Evolutionary conservation across 768 basidiomycete genomes (phyloP), one percentile per base, ranked within the genome.

Genomic region (Pleurotus eryngii): DNA sequence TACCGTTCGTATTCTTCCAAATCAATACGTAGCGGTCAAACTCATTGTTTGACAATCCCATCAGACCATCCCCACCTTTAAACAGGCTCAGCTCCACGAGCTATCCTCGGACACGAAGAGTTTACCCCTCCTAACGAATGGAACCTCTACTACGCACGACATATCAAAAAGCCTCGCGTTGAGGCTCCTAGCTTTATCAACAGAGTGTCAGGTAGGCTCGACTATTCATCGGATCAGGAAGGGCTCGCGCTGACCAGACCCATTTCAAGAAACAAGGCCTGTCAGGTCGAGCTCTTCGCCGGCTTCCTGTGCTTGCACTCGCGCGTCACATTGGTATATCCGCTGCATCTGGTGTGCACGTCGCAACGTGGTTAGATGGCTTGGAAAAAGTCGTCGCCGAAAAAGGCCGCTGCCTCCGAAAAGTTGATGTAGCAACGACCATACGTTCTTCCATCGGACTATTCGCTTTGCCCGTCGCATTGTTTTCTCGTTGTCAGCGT

Each of bases 301-400:
- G 95, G 5, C 78, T 99, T n/a, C 97, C 97, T 3, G 93, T 98
- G 46, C 82, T 98, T 17, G 92, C 95, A 1, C 84, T 97, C 46
- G 92, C 96, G 3, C 80, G 84, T 6, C 87, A 93, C 67, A 86
- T 98, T 49, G 82, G 86, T 26, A 71, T 78, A 55, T 45, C 46
- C 18, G 26, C 46, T 42, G 30, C 55, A n/a, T 8, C 39, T 54
- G 64, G 67, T 15, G 74, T 77, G 3, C 69, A 76, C 51, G 80
- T 94, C 12, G 84, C 85, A 58, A 64, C 77, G 7, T 98, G 95
- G 95, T 70, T 98, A 39, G 80, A 85, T 17, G 94, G 91, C 2
- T 92, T 98, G 86, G 84, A 87, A 54, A 83, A 76, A 58, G 89
- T 90, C 22, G 83, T 97, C 15, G 65, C 71, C 45, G 81, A 84